phyloP scores from a whole-genome alignment of 176 grass and related monocot species.

The Elaeis guineensis region DNA sequence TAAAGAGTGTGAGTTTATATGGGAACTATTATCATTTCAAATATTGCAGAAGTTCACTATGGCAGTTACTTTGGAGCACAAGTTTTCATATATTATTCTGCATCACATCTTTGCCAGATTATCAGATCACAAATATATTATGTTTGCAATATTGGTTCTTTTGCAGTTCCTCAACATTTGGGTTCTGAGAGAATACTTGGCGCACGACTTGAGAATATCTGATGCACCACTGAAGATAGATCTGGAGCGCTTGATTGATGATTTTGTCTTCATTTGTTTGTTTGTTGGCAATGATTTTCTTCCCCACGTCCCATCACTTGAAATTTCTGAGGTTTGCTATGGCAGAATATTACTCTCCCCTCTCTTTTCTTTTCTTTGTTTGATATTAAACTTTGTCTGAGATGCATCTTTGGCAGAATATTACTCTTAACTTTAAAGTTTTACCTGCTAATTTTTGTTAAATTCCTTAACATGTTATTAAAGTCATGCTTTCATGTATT shows the following conservation, averaged over 20 bases:
- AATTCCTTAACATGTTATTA: too few species aligned
- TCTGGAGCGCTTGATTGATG: slow-evolving; percentile 60
- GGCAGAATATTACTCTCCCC: background rate
- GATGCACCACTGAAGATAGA: slow-evolving; percentile 26
- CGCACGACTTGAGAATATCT: slow-evolving; percentile 56
- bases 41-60: too few species aligned
- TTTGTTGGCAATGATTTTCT: slow-evolving; percentile 90
- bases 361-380: background rate
- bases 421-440: too few species aligned
- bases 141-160: background rate
- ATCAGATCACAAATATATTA: too few species aligned
- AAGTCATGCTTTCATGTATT: too few species aligned
- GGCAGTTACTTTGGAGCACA: too few species aligned
- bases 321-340: slow-evolving; percentile 48
- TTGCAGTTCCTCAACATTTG: slow-evolving; percentile 72
- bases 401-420: background rate
- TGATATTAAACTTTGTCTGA: background rate
- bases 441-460: too few species aligned
- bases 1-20: too few species aligned
- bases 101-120: too few species aligned
- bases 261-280: slow-evolving; percentile 73
- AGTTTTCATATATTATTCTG: too few species aligned
- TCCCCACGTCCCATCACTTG: slow-evolving; percentile 56
- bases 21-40: too few species aligned
- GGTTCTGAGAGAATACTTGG: slow-evolving; percentile 68